Evolutionary conservation across 345 rosid genomes (phyloP).

Genomic region (Litchi chinensis): DNA sequence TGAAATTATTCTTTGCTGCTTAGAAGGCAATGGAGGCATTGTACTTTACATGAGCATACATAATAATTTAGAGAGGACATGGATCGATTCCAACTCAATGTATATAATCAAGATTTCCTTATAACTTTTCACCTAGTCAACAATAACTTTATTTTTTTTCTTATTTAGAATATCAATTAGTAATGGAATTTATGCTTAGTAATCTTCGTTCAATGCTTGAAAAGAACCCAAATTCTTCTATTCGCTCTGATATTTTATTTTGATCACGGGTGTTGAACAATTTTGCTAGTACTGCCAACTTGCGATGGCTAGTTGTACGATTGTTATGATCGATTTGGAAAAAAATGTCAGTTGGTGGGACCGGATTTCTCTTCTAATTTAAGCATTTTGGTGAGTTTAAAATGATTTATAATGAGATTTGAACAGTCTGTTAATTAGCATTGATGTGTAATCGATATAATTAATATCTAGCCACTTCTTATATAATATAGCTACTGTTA

Average conservation of each 20-base stretch:
- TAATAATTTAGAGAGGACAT: constrained; percentile 1
- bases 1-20: background rate
- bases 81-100: constrained; percentile 15
- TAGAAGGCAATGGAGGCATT: background rate
- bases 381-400: no score
- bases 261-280: background rate
- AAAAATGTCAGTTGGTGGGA: background rate
- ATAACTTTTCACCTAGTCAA: background rate
- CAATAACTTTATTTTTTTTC: background rate
- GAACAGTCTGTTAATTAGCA: no score
- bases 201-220: background rate
- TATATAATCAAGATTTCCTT: background rate
- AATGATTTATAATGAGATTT: no score
- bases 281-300: background rate
- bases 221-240: background rate
- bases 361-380: no score
- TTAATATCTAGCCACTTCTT: background rate
- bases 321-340: background rate
- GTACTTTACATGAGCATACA: background rate
- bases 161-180: background rate
- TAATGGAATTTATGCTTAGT: background rate
- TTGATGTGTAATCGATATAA: no score
- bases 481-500: no score
- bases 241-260: no score
- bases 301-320: background rate